Base-by-base conservation (phyloP, 2,329 filamentous ascomycete species). In the Arthrobotrys musiformis region DNA sequence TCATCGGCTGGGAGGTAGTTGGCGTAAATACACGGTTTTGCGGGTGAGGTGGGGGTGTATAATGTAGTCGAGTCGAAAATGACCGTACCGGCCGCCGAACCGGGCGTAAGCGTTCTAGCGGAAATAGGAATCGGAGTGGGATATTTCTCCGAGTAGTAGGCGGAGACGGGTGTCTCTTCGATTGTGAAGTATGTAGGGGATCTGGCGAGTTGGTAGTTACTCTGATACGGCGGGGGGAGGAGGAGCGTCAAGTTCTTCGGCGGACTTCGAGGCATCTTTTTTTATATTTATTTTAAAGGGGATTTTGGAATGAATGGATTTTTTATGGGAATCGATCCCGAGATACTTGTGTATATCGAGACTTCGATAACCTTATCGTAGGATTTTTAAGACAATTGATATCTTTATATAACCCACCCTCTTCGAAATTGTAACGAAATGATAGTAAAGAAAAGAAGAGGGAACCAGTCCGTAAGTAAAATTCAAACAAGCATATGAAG, bases 31-130 rank as follows among this genome's bases (percentile, higher is more conserved):
- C 62, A 76, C 0, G 56, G 72, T 37, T 76, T 76, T 4, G 72
- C 72, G 35, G 72, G 72, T 15, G 72, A 76, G 13, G 72, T 76
- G 19, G 72, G 72, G 0, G 72, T 76, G 60, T 76, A 76, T 13
- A 64, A 24, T 17, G 58, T 69, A 46, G 56, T 48, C n/a, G 72
- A 69, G 50, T 76, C 72, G 48, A 76, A 76, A 4, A 76, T 76
- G n/a, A 76, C 54, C 2, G 64, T 76, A 1, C 72, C 72, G 8
- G 58, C 24, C 7, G 26, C 30, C 1, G 72, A 52, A 2, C 68
- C 40, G 6, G 72, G 68, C 15, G 56, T 30, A 19, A 48, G 54
- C 26, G 64, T 64, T 7, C 64, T 56, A 11, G 44, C 48, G 46
- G 56, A 50, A 17, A 63, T 26, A 2, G 68, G 68, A 17, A 61